A percentile compares a stretch with the other conserved stretches of the same genome.
Evolutionary conservation across 345 rosid genomes (phyloP).

Genomic region (Geranium rotundifolium): DNA sequence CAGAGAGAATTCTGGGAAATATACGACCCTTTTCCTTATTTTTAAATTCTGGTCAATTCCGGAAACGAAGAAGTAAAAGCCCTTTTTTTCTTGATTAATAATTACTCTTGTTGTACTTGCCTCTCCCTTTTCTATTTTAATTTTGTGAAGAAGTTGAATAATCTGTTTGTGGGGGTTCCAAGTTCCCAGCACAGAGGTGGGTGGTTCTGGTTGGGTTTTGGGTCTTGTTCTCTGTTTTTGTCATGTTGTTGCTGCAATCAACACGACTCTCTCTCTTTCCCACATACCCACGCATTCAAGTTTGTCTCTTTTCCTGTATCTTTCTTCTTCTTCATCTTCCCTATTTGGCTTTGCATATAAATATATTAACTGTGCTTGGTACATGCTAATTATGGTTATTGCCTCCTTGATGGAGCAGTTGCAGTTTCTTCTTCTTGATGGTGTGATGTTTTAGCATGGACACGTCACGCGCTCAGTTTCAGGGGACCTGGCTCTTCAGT

Average conservation of each 20-base stretch:
- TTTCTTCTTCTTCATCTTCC: not conserved
- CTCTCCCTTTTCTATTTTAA: too few relatives aligned
- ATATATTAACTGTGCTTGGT: too few relatives aligned
- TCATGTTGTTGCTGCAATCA: not conserved
- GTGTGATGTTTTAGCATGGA: conserved; percentile 1
- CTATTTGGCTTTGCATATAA: not conserved
- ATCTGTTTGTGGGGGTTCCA: not conserved
- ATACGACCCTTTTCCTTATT: too few relatives aligned
- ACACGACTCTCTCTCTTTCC: not conserved
- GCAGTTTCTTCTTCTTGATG: not conserved
- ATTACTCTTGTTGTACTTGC: too few relatives aligned
- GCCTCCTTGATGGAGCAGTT: not conserved
- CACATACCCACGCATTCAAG: not conserved
- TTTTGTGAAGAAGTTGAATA: too few relatives aligned
- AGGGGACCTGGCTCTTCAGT: conserved; percentile 18
- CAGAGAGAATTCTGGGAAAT: too few relatives aligned
- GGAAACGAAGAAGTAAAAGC: too few relatives aligned
- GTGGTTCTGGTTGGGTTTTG: not conserved
- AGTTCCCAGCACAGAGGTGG: too few relatives aligned
- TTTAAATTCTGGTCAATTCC: too few relatives aligned
- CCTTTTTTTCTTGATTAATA: too few relatives aligned
- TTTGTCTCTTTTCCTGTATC: not conserved
- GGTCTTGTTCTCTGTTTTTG: not conserved
- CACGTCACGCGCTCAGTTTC: not conserved
- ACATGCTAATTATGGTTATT: not conserved